Percentiles rank a stretch among this genome's conserved stretches.
Conservation (phyloP, 306 rosid genomes). For the Acacia confusa region DNA sequence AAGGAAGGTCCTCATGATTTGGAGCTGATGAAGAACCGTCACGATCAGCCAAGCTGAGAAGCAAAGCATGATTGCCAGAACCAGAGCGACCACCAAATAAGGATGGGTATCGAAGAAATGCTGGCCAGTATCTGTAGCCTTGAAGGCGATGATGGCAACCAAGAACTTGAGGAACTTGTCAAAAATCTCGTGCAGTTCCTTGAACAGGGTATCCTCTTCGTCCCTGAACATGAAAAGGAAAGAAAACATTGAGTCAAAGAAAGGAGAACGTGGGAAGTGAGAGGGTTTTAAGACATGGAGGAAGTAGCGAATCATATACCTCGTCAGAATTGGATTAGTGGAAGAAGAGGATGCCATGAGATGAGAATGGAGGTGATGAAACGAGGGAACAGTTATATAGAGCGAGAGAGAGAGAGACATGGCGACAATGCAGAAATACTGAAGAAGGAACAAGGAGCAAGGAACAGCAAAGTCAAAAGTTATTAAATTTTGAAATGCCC, state of each 20-base stretch:
- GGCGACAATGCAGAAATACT: too few species aligned
- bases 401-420: too few species aligned
- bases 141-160: background rate
- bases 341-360: too few species aligned
- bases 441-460: too few species aligned
- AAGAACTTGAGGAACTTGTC: background rate
- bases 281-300: background rate
- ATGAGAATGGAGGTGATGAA: background rate
- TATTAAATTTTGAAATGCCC: too few species aligned
- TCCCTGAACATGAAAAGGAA: slow-evolving; percentile 1
- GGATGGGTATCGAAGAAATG: background rate
- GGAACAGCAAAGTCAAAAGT: too few species aligned
- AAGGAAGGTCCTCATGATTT: background rate
- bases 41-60: slow-evolving; percentile 19
- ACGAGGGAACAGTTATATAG: background rate
- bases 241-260: background rate
- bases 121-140: background rate
- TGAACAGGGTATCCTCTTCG: background rate
- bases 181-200: background rate
- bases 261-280: background rate
- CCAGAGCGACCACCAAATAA: background rate
- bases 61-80: slow-evolving; percentile 4
- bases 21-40: background rate
- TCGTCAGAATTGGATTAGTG: background rate
- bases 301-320: background rate